phyloP scores from a whole-genome alignment of 495 filamentous ascomycete genomes.

The Penicillium odoratum region DNA sequence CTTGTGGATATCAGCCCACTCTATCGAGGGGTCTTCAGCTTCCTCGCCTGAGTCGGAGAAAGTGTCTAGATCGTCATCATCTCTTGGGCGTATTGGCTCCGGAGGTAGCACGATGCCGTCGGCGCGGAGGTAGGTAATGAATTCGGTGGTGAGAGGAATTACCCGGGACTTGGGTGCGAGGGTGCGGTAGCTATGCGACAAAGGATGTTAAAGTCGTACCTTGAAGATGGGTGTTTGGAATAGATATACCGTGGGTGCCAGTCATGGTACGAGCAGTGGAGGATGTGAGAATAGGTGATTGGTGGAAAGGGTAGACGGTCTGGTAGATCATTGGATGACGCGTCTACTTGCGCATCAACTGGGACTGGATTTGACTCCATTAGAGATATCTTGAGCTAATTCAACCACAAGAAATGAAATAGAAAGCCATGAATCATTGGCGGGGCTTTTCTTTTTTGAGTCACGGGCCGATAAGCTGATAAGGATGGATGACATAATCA shows the following conservation, averaged over 20 bases:
- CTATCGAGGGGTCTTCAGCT: conserved; percentile 55
- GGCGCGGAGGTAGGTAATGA: conserved; percentile 84
- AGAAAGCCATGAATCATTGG: conserved; percentile 9
- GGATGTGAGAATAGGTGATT: conserved; percentile 78
- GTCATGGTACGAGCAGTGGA: conserved; percentile 89
- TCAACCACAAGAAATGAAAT: conserved; percentile 1
- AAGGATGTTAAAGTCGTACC: background rate
- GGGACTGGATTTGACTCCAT: conserved; percentile 25
- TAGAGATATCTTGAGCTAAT: conserved; percentile 31
- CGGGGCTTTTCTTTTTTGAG: conserved; percentile 29
- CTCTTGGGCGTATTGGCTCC: conserved; percentile 34
- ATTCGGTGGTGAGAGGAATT: conserved; percentile 70
- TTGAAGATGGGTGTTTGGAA: background rate
- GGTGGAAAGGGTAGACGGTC: conserved; percentile 72
- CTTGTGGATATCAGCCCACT: conserved; percentile 72
- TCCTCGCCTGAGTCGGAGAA: conserved; percentile 47
- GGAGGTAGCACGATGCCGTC: conserved; percentile 88
- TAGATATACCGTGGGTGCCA: conserved; percentile 68
- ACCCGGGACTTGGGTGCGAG: conserved; percentile 81
- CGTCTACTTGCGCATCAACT: conserved; percentile 15
- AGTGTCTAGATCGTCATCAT: conserved; percentile 38
- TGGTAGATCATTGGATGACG: conserved; percentile 20
- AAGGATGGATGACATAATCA: conserved; percentile 21
- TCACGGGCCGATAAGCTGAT: conserved; percentile 26
- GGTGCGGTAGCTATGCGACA: conserved; percentile 64